phyloP scores from a whole-genome alignment of 2,329 filamentous ascomycete genomes.

The Metarhizium guizhouense region DNA sequence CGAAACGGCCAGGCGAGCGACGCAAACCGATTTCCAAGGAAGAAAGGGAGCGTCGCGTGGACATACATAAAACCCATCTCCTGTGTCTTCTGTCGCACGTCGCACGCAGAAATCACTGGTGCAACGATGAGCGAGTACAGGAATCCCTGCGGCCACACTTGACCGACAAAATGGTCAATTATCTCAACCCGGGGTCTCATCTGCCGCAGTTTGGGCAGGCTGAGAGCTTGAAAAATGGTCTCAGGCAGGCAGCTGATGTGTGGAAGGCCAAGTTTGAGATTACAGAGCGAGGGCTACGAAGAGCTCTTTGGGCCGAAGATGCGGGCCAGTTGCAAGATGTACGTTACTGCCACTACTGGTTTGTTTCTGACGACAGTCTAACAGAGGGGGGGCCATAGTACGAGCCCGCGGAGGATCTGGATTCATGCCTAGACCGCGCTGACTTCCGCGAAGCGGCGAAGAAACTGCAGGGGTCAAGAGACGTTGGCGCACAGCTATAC shows the following conservation, averaged over 20 bases:
- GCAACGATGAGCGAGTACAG: slow-evolving; percentile 67
- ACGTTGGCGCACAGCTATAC: slow-evolving; percentile 83
- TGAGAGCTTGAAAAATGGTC: slow-evolving; percentile 67
- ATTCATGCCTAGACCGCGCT: slow-evolving; percentile 56
- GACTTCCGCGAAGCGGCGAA: slow-evolving; percentile 68
- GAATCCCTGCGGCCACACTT: slow-evolving; percentile 55
- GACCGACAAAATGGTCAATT: slow-evolving; percentile 53
- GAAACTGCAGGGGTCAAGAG: slow-evolving; percentile 69
- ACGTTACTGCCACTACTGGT: slow-evolving; percentile 13
- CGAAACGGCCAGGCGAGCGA: slow-evolving; percentile 26
- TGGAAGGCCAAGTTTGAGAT: slow-evolving; percentile 65
- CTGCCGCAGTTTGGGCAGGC: slow-evolving; percentile 68
- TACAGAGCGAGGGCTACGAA: slow-evolving; percentile 59
- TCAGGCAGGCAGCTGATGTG: slow-evolving; percentile 57
- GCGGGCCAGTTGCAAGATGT: slow-evolving; percentile 51
- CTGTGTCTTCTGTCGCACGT: slow-evolving; percentile 75
- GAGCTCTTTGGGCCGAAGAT: slow-evolving; percentile 68
- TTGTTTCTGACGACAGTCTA: neutral
- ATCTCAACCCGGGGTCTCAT: slow-evolving; percentile 58
- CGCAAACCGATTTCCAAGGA: slow-evolving; percentile 45
- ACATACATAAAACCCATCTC: slow-evolving; percentile 81
- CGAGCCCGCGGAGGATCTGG: slow-evolving; percentile 51
- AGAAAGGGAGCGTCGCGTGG: slow-evolving; percentile 50
- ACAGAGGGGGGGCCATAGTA: slow-evolving; percentile 31
- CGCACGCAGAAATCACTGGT: slow-evolving; percentile 76